Evolutionary conservation across 768 basidiomycete genomes (phyloP), one percentile per base, ranked within the genome.

Genomic region (Pilatotrama ljubarskyi): DNA sequence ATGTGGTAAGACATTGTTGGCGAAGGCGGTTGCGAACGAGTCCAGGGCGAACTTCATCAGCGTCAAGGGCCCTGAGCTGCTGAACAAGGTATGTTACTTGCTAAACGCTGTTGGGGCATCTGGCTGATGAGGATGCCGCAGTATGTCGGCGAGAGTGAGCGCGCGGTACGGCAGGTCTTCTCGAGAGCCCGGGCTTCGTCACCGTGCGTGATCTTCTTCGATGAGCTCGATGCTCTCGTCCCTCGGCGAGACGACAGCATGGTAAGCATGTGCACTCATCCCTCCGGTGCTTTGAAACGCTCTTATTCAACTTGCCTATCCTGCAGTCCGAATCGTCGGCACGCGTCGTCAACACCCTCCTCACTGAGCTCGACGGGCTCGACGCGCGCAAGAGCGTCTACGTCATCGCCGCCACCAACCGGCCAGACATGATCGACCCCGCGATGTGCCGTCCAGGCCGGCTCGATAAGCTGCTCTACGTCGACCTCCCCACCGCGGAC

Each of bases 91-190:
- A 58, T 6, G 82, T 67, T 24, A n/a, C 41, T 54, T 35, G 5
- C 15, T 38, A 32, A 9, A n/a, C n/a, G n/a, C n/a, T 22, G 10
- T 53, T 42, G 4, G 0, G 32, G 10, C 13, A n/a, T 8, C 0
- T 18, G 38, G 29, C 51, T 54, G 17, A 51, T 2, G 5, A 5
- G 25, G 29, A 1, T 14, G 15, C 2, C 38, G 24, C 37, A 97
- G 93, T 98, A 98, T 66, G 95, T 98, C 0, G 95, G 96, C 14
- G 96, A 99, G 76, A 96, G 94, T 71, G 96, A 98, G 71, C 78
- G 93, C 24, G 96, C 96, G 0, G 93, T 99, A 0, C 78, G 96
- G 44, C 94, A 96, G 70, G 92, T 98, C 0, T 99, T 99, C 73
- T 88, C 92, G 0, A 83, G 96, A 15, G 96, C 96, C 2, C 82